Evolutionary conservation across 2,329 filamentous ascomycete genomes (phyloP).

Genomic region (Apiospora phragmitis): DNA sequence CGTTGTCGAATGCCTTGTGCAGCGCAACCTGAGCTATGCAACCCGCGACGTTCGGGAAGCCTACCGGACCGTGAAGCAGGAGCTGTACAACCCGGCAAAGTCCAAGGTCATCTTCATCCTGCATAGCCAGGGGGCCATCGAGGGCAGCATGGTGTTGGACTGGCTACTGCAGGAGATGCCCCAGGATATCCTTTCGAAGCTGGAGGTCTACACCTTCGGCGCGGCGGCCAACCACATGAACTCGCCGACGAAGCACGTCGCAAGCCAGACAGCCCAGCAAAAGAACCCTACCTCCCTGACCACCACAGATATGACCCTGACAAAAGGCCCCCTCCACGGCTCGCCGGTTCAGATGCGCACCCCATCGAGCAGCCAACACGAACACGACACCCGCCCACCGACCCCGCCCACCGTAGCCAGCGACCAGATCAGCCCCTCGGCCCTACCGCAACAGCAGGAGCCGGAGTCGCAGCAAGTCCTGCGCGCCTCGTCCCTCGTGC

Average conservation of each 20-base stretch:
- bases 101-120: slow-evolving; percentile 73
- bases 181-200: slow-evolving; percentile 62
- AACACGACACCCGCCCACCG: slow-evolving; percentile 18
- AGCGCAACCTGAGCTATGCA: slow-evolving; percentile 72
- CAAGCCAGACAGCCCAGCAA: slow-evolving; percentile 29
- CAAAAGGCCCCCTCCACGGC: slow-evolving; percentile 34
- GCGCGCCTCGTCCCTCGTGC: slow-evolving; percentile 19
- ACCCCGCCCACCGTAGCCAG: slow-evolving; percentile 36
- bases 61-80: slow-evolving; percentile 61
- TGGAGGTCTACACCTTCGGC: slow-evolving; percentile 76
- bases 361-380: neutral
- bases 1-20: slow-evolving; percentile 73
- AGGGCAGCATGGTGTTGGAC: slow-evolving; percentile 71
- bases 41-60: slow-evolving; percentile 67
- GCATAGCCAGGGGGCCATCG: slow-evolving; percentile 77
- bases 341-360: slow-evolving; percentile 27
- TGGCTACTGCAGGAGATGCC: slow-evolving; percentile 74
- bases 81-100: slow-evolving; percentile 60
- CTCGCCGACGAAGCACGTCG: slow-evolving; percentile 2
- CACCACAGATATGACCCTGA: slow-evolving; percentile 66
- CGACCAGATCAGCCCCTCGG: slow-evolving; percentile 14
- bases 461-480: neutral
- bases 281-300: slow-evolving; percentile 70
- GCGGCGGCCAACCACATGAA: slow-evolving; percentile 10
- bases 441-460: neutral